A percentile compares a stretch with the other conserved stretches of the same genome.
Evolutionary conservation across 2,329 filamentous ascomycete genomes (phyloP).

Genomic region (Eutypella sp.): DNA sequence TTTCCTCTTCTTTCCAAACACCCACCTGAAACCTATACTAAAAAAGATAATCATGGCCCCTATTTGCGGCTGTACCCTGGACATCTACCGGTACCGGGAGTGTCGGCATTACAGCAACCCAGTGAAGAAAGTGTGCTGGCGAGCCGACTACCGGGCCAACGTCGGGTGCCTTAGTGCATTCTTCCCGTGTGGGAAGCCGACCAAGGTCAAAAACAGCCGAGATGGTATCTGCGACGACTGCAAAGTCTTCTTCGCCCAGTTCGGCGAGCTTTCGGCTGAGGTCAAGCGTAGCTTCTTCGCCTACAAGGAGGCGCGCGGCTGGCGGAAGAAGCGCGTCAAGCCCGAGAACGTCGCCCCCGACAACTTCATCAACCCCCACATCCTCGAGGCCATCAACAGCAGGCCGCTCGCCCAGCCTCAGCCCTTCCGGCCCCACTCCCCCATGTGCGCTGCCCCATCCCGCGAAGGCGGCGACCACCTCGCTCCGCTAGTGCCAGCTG

Average conservation of each 20-base stretch:
- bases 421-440: constrained; percentile 4
- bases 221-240: constrained; percentile 14
- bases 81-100: constrained; percentile 11
- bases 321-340: constrained; percentile 10
- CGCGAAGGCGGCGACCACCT: background rate
- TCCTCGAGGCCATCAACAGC: constrained; percentile 1
- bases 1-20: background rate
- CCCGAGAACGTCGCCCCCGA: constrained; percentile 12
- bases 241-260: constrained; percentile 12
- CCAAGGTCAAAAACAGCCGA: background rate
- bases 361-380: constrained; percentile 9
- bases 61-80: constrained; percentile 14
- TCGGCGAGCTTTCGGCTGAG: constrained; percentile 9
- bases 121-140: constrained; percentile 11
- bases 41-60: background rate
- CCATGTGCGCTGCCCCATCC: constrained; percentile 1
- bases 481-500: constrained; percentile 2
- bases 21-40: background rate
- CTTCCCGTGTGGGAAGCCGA: constrained; percentile 10
- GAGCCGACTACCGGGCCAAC: constrained; percentile 10
- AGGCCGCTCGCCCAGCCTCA: background rate
- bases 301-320: constrained; percentile 17
- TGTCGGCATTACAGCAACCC: constrained; percentile 20
- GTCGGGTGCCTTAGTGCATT: constrained; percentile 7
- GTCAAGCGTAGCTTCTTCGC: constrained; percentile 17